Conservation (phyloP, 2,329 filamentous ascomycete genomes). For the Talaromyces sp. region DNA sequence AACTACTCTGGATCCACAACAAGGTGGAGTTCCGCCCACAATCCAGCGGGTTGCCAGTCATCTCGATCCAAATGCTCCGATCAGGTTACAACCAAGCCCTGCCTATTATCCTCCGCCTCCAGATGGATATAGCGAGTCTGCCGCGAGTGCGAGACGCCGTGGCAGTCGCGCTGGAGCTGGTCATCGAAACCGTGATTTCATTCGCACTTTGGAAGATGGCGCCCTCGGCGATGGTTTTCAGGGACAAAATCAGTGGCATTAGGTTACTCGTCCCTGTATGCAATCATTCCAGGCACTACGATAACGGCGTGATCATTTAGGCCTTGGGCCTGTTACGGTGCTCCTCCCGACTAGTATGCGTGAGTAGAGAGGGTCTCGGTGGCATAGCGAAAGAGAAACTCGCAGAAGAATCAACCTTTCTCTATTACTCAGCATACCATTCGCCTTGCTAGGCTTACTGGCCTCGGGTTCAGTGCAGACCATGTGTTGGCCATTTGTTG, state of each 20-base stretch:
- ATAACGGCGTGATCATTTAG: neutral
- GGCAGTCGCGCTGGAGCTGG: constrained; percentile 63
- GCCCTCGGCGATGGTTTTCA: constrained; percentile 91
- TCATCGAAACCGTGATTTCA: constrained; percentile 72
- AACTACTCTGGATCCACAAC: constrained; percentile 93
- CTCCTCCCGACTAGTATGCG: neutral
- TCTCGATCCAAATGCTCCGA: constrained; percentile 89
- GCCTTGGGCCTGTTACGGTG: neutral
- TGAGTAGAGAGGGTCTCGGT: neutral
- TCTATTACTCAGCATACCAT: neutral
- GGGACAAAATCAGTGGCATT: constrained; percentile 69
- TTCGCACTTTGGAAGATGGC: constrained; percentile 88
- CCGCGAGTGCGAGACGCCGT: constrained; percentile 65
- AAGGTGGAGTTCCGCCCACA: constrained; percentile 84
- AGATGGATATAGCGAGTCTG: constrained; percentile 69
- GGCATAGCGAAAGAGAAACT: neutral
- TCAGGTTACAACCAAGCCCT: constrained; percentile 88
- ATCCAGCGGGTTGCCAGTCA: constrained; percentile 95
- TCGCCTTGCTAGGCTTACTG: neutral
- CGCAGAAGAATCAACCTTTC: neutral
- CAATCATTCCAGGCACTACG: neutral
- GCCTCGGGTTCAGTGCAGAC: neutral
- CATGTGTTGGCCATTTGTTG: neutral
- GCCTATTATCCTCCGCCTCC: constrained; percentile 94
- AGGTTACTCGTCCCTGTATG: constrained; percentile 13